Percentiles rank a stretch among this genome's conserved stretches.
Conservation (phyloP, 345 rosid genomes). For the Hypericum androsaemum region DNA sequence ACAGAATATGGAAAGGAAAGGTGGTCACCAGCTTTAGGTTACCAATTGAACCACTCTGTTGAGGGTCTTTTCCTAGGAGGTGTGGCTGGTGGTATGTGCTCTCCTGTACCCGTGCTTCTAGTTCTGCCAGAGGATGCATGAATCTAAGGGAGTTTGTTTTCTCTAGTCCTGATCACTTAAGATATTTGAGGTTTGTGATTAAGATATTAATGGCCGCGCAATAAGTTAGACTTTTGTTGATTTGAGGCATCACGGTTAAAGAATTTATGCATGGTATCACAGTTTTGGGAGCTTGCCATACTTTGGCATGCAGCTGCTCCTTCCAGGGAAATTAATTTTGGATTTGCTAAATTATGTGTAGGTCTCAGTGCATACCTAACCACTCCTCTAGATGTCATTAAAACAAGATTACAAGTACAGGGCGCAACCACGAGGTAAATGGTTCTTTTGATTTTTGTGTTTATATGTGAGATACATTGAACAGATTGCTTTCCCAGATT, state of each 20-base stretch:
- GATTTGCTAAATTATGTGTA: constrained; percentile 19
- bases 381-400: constrained; percentile 81
- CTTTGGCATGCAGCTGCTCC: constrained; percentile 4
- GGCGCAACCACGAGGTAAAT: constrained; percentile 64
- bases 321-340: constrained; percentile 2
- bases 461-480: too few relatives aligned
- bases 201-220: too few relatives aligned
- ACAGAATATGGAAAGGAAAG: constrained; percentile 45
- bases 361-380: constrained; percentile 85
- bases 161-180: background rate
- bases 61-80: constrained; percentile 90
- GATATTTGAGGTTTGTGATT: background rate
- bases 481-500: too few relatives aligned
- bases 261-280: too few relatives aligned
- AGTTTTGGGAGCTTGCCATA: too few relatives aligned
- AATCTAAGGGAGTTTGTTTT: background rate
- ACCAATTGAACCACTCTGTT: constrained; percentile 35
- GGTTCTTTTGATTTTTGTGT: background rate
- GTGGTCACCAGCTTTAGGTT: constrained; percentile 37
- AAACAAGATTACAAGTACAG: constrained; percentile 93
- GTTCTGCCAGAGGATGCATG: background rate
- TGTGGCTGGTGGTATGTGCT: constrained; percentile 80
- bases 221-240: too few relatives aligned
- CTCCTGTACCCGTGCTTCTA: constrained; percentile 7
- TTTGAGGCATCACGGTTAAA: too few relatives aligned